Evolutionary conservation across 352 stramenopile genomes (phyloP).

Genomic region (Pythium volutum): DNA sequence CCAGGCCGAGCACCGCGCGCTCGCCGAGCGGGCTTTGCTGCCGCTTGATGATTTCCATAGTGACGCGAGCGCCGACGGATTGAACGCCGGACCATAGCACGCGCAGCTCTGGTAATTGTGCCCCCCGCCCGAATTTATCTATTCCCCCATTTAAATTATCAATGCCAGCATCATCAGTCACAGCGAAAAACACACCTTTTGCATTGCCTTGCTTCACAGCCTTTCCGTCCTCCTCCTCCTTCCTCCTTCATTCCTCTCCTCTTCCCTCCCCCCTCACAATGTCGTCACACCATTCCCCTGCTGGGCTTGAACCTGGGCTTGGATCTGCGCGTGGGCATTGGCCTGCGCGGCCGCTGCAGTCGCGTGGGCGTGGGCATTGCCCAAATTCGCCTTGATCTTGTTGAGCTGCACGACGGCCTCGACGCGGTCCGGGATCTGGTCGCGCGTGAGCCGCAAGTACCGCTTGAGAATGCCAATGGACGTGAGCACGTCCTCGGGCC

Average conservation of each 20-base stretch:
- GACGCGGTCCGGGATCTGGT: constrained; percentile 48
- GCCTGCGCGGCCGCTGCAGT: not conserved
- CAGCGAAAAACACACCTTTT: too few species aligned
- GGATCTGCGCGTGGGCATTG: not conserved
- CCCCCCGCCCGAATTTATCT: not conserved
- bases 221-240: too few species aligned
- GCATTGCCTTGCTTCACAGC: too few species aligned
- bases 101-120: constrained; percentile 15
- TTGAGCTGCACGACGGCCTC: constrained; percentile 74
- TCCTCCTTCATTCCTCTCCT: too few species aligned
- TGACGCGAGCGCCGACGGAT: constrained; percentile 3
- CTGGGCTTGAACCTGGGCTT: too few species aligned
- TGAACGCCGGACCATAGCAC: not conserved
- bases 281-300: not conserved
- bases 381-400: constrained; percentile 54
- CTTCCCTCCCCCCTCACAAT: too few species aligned
- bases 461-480: constrained; percentile 68
- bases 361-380: constrained; percentile 17
- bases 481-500: constrained; percentile 49
- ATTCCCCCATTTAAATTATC: not conserved
- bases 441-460: constrained; percentile 62
- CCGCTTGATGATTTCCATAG: constrained; percentile 14
- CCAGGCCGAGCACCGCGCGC: constrained; percentile 69
- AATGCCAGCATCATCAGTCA: not conserved
- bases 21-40: constrained; percentile 45